phyloP scores from a whole-genome alignment of 2,329 filamentous ascomycete genomes.

The Neonectria sp. region DNA sequence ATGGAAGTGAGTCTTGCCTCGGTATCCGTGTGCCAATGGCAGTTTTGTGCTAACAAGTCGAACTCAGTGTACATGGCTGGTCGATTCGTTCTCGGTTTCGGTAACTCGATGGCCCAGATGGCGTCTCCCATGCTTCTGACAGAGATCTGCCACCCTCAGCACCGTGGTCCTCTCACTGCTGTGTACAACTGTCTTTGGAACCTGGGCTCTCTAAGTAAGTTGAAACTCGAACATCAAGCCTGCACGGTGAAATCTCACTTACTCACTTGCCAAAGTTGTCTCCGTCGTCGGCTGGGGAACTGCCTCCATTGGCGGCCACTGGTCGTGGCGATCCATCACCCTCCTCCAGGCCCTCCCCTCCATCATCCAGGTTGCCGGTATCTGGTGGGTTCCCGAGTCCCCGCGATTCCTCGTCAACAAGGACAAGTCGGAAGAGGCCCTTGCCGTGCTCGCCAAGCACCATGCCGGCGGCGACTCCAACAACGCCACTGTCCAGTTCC shows the following conservation, averaged over 20 bases:
- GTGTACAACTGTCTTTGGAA: conserved; percentile 81
- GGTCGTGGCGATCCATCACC: conserved; percentile 78
- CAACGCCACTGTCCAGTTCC: conserved; percentile 75
- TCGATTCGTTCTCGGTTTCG: conserved; percentile 70
- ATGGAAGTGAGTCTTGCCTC: conserved; percentile 55
- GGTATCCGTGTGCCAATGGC: not conserved
- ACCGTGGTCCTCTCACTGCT: conserved; percentile 75
- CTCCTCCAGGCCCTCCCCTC: conserved; percentile 75
- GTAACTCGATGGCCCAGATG: conserved; percentile 76
- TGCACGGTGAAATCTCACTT: not conserved
- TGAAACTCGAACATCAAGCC: not conserved
- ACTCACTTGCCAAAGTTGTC: conserved; percentile 56
- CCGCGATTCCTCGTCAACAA: conserved; percentile 77
- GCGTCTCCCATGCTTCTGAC: conserved; percentile 75
- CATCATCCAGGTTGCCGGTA: conserved; percentile 73
- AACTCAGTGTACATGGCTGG: conserved; percentile 58
- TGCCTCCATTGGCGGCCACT: conserved; percentile 68
- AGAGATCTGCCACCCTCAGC: conserved; percentile 78
- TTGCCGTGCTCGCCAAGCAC: conserved; percentile 73
- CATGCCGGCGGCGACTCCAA: conserved; percentile 73
- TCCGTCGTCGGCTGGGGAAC: conserved; percentile 77
- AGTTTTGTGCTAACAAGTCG: conserved; percentile 10
- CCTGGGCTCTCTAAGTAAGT: conserved; percentile 63
- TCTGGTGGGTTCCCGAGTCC: conserved; percentile 78
- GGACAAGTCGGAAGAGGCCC: conserved; percentile 74